Evolutionary conservation across 352 stramenopile genomes (phyloP), one percentile per base, ranked within the genome.

Genomic region (Thraustochytrium striatum): DNA sequence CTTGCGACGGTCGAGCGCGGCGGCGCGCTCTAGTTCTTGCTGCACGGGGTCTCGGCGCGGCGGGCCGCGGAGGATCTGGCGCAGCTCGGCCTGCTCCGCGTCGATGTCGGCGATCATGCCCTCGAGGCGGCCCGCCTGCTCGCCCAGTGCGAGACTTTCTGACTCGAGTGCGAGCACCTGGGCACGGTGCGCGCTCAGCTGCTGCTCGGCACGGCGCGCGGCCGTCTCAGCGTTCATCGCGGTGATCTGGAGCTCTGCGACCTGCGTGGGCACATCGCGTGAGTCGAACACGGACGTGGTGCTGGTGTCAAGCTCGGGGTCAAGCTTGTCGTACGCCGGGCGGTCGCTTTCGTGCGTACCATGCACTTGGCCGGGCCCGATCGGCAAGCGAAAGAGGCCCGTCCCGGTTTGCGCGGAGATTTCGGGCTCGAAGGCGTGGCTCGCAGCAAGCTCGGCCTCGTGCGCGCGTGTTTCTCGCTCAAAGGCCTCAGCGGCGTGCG

Each of bases 181-280:
- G 13, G 13, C 30, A 9, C 11, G 43, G 1, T 21, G 11, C 1
- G 8, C n/a, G 8, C 13, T 3, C 3, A 9, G 5, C 8, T 5
- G 16, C 25, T 3, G 9, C 25, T 68, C 21, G 19, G 35, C 32
- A 7, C 7, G 21, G 28, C 33, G 9, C 0, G 36, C 65, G 5
- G 11, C 32, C 16, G 44, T 55, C 7, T 75, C 65, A 3, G 65
- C 65, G 30, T 61, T 30, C 65, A 75, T 75, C 16, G 61, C 41
- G 35, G 33, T 25, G 21, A 61, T 19, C 25, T 75, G 41, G 1
- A 75, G 35, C 19, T 55, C n/a, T 13, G 65, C 21, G 0, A 75
- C 52, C 19, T 62, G 16, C 11, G 7, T 5, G 3, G 65, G 61
- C 5, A 68, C 50, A 30, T 75, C 65, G 52, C 44, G 41, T 21